Conservation (phyloP, 2,329 filamentous ascomycete species). For the Alternaria gaisen region DNA sequence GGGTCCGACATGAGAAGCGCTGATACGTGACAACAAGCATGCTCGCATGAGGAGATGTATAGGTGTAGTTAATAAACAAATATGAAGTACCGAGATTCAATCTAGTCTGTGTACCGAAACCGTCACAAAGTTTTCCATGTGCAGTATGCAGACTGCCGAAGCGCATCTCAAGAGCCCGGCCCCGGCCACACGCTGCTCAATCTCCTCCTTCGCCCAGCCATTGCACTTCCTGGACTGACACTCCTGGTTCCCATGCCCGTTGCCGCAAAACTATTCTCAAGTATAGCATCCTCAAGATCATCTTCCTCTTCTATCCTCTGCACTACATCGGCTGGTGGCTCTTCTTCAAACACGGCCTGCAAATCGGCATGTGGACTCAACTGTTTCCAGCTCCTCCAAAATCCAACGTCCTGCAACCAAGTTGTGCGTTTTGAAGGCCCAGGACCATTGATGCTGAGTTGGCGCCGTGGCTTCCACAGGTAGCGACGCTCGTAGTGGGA, state of each 20-base stretch:
- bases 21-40: neutral
- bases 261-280: conserved; percentile 52
- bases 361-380: conserved; percentile 77
- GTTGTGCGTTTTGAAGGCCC: conserved; percentile 54
- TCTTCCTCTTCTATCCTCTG: conserved; percentile 60
- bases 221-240: conserved; percentile 44
- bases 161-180: conserved; percentile 14
- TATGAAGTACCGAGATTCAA: neutral
- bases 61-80: neutral
- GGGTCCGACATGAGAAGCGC: neutral
- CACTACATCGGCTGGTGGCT: conserved; percentile 67
- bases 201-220: conserved; percentile 41
- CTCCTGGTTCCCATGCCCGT: conserved; percentile 31
- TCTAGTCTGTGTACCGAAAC: neutral
- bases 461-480: conserved; percentile 66
- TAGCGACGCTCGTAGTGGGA: conserved; percentile 74
- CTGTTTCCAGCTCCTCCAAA: conserved; percentile 67
- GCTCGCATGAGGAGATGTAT: neutral
- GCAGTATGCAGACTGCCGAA: neutral
- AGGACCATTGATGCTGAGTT: conserved; percentile 32
- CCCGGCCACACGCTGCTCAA: conserved; percentile 50
- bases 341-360: conserved; percentile 75
- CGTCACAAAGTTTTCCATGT: neutral
- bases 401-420: conserved; percentile 55
- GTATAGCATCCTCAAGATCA: conserved; percentile 56